Evolutionary conservation across 2,329 filamentous ascomycete genomes (phyloP).

Genomic region (Seiridium unicorne): DNA sequence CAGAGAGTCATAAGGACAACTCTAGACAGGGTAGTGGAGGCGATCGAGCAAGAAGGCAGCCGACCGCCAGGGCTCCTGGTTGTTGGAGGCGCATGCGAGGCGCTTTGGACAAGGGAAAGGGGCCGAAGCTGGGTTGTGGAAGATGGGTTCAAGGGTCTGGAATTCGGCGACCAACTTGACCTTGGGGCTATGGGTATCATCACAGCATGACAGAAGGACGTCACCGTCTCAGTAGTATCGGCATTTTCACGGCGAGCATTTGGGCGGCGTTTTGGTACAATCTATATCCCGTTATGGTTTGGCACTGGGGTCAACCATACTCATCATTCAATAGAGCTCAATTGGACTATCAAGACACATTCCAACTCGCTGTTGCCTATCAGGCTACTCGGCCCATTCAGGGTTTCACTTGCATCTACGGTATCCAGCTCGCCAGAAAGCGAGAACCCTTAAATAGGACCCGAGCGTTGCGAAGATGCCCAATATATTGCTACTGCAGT

Average conservation of each 20-base stretch:
- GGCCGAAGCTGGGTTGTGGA: constrained; percentile 78
- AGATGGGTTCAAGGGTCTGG: constrained; percentile 78
- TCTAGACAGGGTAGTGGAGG: constrained; percentile 72
- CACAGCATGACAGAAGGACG: background rate
- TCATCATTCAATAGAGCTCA: too few relatives aligned
- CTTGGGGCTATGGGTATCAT: background rate
- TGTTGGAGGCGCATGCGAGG: constrained; percentile 80
- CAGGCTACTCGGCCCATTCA: too few relatives aligned
- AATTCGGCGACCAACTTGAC: constrained; percentile 33
- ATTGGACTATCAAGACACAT: too few relatives aligned
- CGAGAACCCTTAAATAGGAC: too few relatives aligned
- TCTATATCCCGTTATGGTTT: too few relatives aligned
- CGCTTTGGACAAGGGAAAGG: constrained; percentile 58
- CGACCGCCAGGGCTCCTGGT: constrained; percentile 86
- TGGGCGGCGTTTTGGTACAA: background rate
- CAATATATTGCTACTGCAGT: too few relatives aligned
- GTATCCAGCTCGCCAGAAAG: too few relatives aligned
- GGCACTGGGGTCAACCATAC: too few relatives aligned
- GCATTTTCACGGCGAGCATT: constrained; percentile 3
- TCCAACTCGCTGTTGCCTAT: too few relatives aligned
- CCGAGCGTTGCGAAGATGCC: too few relatives aligned
- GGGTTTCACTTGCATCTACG: too few relatives aligned
- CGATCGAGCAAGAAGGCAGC: constrained; percentile 86
- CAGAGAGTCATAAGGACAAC: constrained; percentile 91
- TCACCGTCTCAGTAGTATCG: background rate